A percentile compares a stretch with the other conserved stretches of the same genome.
Conservation (phyloP, 805 yeast species). For the Blastobotrys parvus region DNA sequence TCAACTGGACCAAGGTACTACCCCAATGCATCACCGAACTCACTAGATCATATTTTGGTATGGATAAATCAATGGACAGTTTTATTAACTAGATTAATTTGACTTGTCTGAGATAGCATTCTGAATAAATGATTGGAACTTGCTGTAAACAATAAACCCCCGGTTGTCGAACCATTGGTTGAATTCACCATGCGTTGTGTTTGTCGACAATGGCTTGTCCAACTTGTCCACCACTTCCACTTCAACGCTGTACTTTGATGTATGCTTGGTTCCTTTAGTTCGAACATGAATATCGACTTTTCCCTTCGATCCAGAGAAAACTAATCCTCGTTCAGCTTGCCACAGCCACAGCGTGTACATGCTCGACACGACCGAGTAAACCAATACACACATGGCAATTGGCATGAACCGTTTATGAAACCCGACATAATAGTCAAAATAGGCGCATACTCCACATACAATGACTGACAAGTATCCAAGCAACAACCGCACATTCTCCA, state of each 20-base stretch:
- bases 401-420: constrained; percentile 20
- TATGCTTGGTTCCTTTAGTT: constrained; percentile 10
- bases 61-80: constrained; percentile 15
- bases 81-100: background rate
- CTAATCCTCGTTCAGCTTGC: constrained; percentile 20
- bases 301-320: constrained; percentile 23
- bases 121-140: constrained; percentile 10
- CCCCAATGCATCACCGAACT: constrained; percentile 11
- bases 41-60: constrained; percentile 8
- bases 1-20: constrained; percentile 8
- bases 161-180: constrained; percentile 18
- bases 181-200: constrained; percentile 9
- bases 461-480: constrained; percentile 24
- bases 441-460: constrained; percentile 24
- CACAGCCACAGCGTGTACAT: constrained; percentile 19
- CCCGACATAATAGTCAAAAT: constrained; percentile 25
- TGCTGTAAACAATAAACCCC: constrained; percentile 18
- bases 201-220: constrained; percentile 5
- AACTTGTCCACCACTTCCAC: constrained; percentile 10
- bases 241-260: constrained; percentile 15
- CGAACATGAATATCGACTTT: constrained; percentile 4
- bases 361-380: constrained; percentile 22
- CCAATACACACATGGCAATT: constrained; percentile 24
- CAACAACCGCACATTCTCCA: constrained; percentile 22
- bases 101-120: background rate